Evolutionary conservation across 805 yeast species (phyloP), one percentile per base, ranked within the genome.

Genomic region (Myxozyma lipomycoides): DNA sequence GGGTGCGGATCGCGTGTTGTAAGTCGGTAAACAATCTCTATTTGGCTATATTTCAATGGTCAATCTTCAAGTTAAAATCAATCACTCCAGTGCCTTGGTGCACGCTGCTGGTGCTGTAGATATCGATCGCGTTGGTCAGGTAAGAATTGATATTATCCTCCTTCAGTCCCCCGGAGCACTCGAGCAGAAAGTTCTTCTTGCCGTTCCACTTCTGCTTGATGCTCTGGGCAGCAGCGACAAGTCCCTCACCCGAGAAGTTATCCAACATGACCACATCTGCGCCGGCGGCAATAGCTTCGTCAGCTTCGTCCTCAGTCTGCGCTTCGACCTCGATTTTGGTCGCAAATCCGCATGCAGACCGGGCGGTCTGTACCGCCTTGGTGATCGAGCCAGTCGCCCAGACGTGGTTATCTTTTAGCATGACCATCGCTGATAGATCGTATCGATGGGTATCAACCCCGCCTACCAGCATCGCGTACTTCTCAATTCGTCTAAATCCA

Each of bases 181-280:
- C 98, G 45, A 90, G 74, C 56, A 87, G 68, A 60, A 86, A 88
- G 15, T 73, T 73, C 44, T 58, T 62, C 30, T 42, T 43, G 18
- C 58, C 63, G 2, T 64, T 61, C 81, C 86, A 86, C 59, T 73
- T 73, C 2, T 61, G 51, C 65, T 83, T 88, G 55, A 90, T 70
- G 56, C 69, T 75, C 25, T 64, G 65, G 0, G 96, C 95, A 18
- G 84, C 91, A 0, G 64, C 59, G 55, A 77, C 80, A 51, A 90
- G 72, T 17, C 75, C 84, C 0, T 74, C 78, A 1, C 88, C 86
- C 3, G 74, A 65, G 67, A 91, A 91, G 67, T 90, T 90, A 64
- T 90, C 98, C 63, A 90, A 76, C 98, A 90, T 90, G 54, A 91
- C 83, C 19, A 91, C 86, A 67, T 90, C 98, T 0, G 97, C 97